These are phyloP conservation scores for Rhododendron williamsianum DNA, from an alignment of 148 eudicot genomes.

Conservation along the genomic window DNA sequence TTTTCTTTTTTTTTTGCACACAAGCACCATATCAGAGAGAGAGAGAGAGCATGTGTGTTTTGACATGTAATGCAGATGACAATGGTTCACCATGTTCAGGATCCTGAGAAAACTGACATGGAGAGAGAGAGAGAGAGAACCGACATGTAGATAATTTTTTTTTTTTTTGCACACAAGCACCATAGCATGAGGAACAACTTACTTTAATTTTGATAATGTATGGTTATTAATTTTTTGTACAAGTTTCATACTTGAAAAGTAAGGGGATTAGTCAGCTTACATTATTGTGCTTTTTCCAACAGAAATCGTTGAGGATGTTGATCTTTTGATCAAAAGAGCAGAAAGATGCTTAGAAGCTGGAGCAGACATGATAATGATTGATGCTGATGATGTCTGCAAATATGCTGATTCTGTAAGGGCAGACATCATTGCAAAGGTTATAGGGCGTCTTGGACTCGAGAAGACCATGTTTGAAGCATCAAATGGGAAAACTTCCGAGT, in stretches of 20 bases:
- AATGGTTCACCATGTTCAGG: background rate
- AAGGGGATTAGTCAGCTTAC: background rate
- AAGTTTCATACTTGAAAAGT: background rate
- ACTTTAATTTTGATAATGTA: background rate
- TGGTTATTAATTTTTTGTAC: background rate
- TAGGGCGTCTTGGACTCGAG: slow-evolving; percentile 81
- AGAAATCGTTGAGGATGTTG: slow-evolving; percentile 87
- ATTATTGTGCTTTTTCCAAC: slow-evolving; percentile 3
- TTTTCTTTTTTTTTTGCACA: no score
- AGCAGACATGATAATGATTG: slow-evolving; percentile 92
- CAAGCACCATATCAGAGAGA: no score
- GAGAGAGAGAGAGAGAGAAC: background rate
- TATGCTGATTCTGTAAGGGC: slow-evolving; percentile 64
- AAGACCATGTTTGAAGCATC: slow-evolving; percentile 95
- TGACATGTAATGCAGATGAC: no score
- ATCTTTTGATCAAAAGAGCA: slow-evolving; percentile 70
- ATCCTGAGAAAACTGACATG: background rate
- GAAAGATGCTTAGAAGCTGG: slow-evolving; percentile 98
- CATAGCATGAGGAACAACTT: background rate
- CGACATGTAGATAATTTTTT: background rate
- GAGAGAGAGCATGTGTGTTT: background rate
- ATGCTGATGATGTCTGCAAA: slow-evolving; percentile 76
- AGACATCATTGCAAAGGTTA: slow-evolving; percentile 75
- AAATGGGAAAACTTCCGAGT: slow-evolving; percentile 66
- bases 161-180: background rate